Evolutionary conservation across 2,329 filamentous ascomycete species (phyloP).

Genomic region (Phyllosticta ampelicida): DNA sequence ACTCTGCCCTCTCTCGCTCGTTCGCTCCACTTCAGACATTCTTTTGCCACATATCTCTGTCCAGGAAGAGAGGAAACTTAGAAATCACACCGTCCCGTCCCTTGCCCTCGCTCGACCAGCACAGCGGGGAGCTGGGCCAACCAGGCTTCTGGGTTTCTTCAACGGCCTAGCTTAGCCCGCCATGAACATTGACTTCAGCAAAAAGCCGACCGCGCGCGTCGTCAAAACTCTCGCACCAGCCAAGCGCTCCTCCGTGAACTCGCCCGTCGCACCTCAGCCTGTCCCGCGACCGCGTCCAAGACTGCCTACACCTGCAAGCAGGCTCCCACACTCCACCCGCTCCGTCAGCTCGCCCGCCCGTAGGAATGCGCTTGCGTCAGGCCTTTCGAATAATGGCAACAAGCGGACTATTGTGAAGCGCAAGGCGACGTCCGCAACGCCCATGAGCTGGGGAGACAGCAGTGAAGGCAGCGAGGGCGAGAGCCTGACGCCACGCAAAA

Average conservation of each 20-base stretch:
- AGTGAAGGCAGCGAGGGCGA: conserved; percentile 8
- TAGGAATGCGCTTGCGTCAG: neutral
- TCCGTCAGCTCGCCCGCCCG: neutral
- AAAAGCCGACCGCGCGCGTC: conserved; percentile 6
- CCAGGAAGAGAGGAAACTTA: neutral
- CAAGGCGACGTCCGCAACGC: conserved; percentile 9
- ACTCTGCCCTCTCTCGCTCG: neutral
- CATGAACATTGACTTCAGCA: conserved; percentile 11
- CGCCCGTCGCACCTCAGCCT: conserved; percentile 5
- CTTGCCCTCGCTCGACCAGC: neutral
- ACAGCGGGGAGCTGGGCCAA: neutral
- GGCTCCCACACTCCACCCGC: neutral
- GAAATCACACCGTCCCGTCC: neutral
- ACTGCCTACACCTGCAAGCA: conserved; percentile 6
- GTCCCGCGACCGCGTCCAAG: conserved; percentile 6
- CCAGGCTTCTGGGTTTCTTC: neutral
- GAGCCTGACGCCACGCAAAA: conserved; percentile 17
- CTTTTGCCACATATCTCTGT: neutral
- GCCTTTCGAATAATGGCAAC: neutral
- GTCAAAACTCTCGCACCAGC: conserved; percentile 1
- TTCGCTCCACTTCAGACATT: neutral
- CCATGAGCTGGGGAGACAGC: conserved; percentile 1
- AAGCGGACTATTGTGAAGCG: conserved; percentile 7
- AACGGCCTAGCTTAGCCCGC: neutral
- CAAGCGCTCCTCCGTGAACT: conserved; percentile 4